Percentiles rank a stretch among this genome's conserved stretches.
Conservation (phyloP, 2,329 filamentous ascomycete genomes). For the Monilinia polystroma region DNA sequence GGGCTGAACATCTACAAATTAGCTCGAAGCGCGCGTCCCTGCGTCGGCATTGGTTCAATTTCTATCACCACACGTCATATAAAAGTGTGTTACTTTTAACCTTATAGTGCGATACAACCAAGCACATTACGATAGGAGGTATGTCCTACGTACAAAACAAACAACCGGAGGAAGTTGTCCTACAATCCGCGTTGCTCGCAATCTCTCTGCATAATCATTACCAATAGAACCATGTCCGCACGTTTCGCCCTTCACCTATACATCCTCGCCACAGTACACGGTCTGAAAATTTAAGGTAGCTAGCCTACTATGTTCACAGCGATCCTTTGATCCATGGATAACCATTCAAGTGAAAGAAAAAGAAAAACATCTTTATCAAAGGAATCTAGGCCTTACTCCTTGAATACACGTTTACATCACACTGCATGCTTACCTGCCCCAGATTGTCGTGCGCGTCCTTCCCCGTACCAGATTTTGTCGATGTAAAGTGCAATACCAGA, state of each 20-base stretch:
- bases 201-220: slow-evolving; percentile 14
- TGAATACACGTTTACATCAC: slow-evolving; percentile 15
- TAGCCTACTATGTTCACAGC: background rate
- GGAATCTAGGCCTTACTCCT: background rate
- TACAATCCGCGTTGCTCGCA: background rate
- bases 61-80: background rate
- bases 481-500: background rate
- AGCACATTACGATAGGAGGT: background rate
- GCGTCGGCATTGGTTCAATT: slow-evolving; percentile 11
- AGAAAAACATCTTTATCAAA: background rate
- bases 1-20: slow-evolving; percentile 15
- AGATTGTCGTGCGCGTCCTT: slow-evolving; percentile 12
- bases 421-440: slow-evolving; percentile 17
- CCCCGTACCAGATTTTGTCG: background rate
- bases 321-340: slow-evolving; percentile 6
- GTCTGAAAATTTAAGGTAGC: background rate
- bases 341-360: background rate
- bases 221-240: slow-evolving; percentile 11
- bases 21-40: slow-evolving; percentile 22
- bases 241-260: slow-evolving; percentile 3
- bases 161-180: background rate
- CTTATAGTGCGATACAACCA: slow-evolving; percentile 1
- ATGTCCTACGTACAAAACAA: background rate
- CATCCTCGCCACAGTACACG: background rate
- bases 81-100: background rate